Percentiles rank a stretch among this genome's conserved stretches.
Conservation (phyloP, 805 yeast species). For the Sungouiozyma intestinalis region DNA sequence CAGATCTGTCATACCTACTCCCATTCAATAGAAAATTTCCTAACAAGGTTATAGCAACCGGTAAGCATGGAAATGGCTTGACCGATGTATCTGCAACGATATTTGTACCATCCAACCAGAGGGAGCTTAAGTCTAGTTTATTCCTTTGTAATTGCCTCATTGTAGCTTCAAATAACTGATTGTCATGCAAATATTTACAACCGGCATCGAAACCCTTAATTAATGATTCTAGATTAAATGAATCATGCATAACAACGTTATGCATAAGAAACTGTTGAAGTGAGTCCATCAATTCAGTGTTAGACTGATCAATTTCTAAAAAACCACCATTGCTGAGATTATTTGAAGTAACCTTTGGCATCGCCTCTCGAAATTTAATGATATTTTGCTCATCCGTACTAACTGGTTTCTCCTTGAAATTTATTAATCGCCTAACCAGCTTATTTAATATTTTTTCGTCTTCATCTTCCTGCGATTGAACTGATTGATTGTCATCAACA, state of each 20-base stretch:
- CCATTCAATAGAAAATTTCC: background rate
- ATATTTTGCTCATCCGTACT: background rate
- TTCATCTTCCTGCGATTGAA: background rate
- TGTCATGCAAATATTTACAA: background rate
- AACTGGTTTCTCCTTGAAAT: background rate
- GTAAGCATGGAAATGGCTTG: background rate
- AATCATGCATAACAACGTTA: background rate
- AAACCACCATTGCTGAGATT: background rate
- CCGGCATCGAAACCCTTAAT: background rate
- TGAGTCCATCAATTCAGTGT: background rate
- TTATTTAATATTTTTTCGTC: slow-evolving; percentile 2
- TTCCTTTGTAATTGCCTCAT: background rate
- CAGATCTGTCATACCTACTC: background rate
- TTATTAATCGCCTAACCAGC: slow-evolving; percentile 1
- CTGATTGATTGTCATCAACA: background rate
- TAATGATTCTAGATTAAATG: background rate
- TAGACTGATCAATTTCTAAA: background rate
- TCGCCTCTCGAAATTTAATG: background rate
- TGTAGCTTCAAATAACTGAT: background rate
- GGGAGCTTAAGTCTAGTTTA: background rate
- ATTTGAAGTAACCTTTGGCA: background rate
- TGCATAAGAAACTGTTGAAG: background rate
- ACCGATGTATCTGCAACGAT: too few species aligned
- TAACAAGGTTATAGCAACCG: background rate
- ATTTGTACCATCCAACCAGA: background rate